These are phyloP conservation scores for Wolfiporia cocos DNA, from an alignment of 1,284 basidiomycete genomes.

Conservation along the genomic window DNA sequence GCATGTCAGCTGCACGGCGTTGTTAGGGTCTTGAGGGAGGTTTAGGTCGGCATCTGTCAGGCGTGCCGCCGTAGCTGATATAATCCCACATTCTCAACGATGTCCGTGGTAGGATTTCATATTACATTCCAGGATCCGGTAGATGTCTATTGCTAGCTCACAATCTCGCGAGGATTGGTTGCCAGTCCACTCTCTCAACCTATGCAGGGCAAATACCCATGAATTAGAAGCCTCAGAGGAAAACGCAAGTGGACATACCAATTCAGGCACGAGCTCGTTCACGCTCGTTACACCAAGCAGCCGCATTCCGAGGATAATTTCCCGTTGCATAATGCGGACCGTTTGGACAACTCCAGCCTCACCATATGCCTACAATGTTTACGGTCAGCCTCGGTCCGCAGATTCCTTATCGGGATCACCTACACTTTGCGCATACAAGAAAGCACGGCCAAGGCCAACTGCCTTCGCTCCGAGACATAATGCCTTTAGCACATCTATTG, in stretches of 20 bases:
- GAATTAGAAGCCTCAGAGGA: neutral
- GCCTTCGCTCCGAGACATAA: conserved; percentile 87
- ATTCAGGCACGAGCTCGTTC: conserved; percentile 69
- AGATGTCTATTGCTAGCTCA: too few relatives aligned
- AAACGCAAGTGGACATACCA: conserved; percentile 44
- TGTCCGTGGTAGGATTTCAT: too few relatives aligned
- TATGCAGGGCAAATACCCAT: conserved; percentile 15
- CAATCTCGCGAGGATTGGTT: conserved; percentile 40
- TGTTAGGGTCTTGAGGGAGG: too few relatives aligned
- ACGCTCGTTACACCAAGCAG: conserved; percentile 73
- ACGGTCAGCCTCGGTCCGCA: neutral
- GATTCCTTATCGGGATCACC: conserved; percentile 15
- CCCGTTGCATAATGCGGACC: conserved; percentile 69
- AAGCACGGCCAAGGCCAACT: conserved; percentile 85
- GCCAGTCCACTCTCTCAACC: conserved; percentile 67
- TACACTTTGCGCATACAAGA: conserved; percentile 89
- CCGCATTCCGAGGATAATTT: conserved; percentile 78
- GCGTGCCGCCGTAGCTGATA: too few relatives aligned
- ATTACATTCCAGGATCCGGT: too few relatives aligned
- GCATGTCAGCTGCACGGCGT: too few relatives aligned
- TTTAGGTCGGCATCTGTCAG: too few relatives aligned
- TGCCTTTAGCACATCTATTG: conserved; percentile 80
- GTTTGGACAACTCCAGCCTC: conserved; percentile 76
- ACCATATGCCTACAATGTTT: conserved; percentile 64
- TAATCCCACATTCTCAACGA: too few relatives aligned